Evolutionary conservation across 2,329 filamentous ascomycete genomes (phyloP), one percentile per base, ranked within the genome.

Genomic region (Penicillium sp.): DNA sequence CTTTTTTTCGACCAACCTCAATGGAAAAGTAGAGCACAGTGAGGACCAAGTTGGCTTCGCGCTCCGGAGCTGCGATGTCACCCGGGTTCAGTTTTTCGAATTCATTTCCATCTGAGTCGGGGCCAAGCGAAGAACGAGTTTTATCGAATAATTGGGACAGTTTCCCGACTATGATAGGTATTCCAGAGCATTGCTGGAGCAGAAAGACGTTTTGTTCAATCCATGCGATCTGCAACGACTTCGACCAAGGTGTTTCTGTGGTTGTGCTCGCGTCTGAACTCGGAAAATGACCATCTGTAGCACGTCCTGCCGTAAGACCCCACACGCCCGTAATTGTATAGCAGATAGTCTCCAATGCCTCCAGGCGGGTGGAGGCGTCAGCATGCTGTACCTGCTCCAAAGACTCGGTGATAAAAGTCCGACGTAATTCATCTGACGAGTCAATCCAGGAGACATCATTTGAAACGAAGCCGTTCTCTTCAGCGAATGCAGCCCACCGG

Each of bases 301-400:
- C 57, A 41, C 66, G 67, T 28, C 84, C 81, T 29, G 85, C 86
- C 10, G 85, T 89, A 45, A 85, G 78, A 3, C 79, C 81, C 88
- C 88, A 92, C 33, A 85, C 77, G 1, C 88, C 88, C 5, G 89
- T 78, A 13, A 87, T 75, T 24, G 88, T 61, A 58, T 80, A 81
- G 55, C 74, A 76, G 45, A 80, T 58, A 29, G 66, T 71, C 56
- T 78, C 75, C 33, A 80, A 59, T 8, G 74, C 73, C 56, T 76
- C 74, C 38, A 79, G 64, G n/a, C 78, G 70, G 33, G 67, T 62
- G 10, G 68, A 64, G 31, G 75, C 66, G 38, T 77, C 74, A 8
- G 65, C 55, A 47, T 74, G 67, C 42, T 70, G 65, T 16, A 79
- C 50, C 21, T 64, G 68, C 33, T 70, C 62, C 13, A 77, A 60